Base-by-base conservation (phyloP, 2,329 filamentous ascomycete species). In the Acrodontium crateriforme region DNA sequence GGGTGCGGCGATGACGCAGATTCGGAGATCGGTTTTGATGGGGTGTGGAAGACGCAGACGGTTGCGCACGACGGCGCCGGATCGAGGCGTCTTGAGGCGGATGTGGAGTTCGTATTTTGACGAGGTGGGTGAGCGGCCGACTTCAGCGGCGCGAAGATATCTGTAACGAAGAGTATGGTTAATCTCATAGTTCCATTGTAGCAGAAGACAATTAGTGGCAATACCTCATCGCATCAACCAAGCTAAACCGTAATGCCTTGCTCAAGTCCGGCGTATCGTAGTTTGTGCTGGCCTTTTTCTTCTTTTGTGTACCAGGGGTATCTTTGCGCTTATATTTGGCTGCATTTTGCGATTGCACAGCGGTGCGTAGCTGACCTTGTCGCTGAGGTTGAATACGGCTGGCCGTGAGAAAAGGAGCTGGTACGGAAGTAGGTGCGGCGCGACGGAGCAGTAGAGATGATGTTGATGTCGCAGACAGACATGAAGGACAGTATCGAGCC, bases 221-320 rank as follows among this genome's bases (percentile, higher is more conserved):
- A 17, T 49, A 83, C 82, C 85, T 73, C 73, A 98, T 89, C 10
- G 89, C 91, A 62, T 98, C 89, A 41, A 82, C 78, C 17, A 98
- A 65, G 1, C 83, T 71, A 49, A 78, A 93, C 47, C 80, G 76
- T 18, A 82, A 65, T 23, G 73, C 69, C 39, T 72, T 62, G 37
- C 69, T 69, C 38, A 87, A 54, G 37, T 74, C 63, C 37, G 67
- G 65, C 33, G 67, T 63, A 39, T 73, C 67, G 51, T 74, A 84
- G 17, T 72, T 68, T 38, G 69, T 71, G 37, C 69, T 71, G 8
- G 69, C 64, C 57, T 81, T 82, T 48, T 71, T 68, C 28, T 65
- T 57, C 44, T 66, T 62, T 55, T 67, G 74, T 70, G 37, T 58
- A 15, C n/a, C 35, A 16, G 40, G 37, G 32, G 46, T 47, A 37